These are phyloP conservation scores for Oryza brachyantha DNA, from an alignment of 176 grass and related monocot genomes.

Conservation along the genomic window DNA sequence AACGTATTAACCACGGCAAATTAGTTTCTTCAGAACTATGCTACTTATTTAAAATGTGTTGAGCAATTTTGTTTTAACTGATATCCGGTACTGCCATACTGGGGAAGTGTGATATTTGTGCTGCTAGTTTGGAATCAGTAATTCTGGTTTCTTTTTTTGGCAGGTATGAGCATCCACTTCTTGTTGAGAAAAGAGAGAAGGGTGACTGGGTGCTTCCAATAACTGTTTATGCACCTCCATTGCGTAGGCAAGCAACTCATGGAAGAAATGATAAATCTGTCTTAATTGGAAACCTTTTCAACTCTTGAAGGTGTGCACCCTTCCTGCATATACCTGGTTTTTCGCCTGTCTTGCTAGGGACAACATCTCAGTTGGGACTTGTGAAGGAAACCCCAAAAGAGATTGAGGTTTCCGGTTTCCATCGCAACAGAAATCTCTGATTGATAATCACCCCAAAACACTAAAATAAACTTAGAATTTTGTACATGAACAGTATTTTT, in stretches of 20 bases:
- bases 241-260: slow-evolving; percentile 56
- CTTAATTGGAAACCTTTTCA: slow-evolving; percentile 61
- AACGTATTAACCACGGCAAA: neutral
- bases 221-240: slow-evolving; percentile 80
- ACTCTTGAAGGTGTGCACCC: slow-evolving; percentile 51
- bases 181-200: slow-evolving; percentile 92
- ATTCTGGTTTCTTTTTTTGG: slow-evolving; percentile 21
- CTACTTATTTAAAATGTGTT: neutral
- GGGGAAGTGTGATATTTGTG: neutral
- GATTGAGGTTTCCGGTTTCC: neutral
- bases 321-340: neutral
- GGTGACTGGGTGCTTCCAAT: slow-evolving; percentile 88
- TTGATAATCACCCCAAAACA: neutral
- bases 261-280: slow-evolving; percentile 67
- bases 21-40: neutral
- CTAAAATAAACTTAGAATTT: neutral
- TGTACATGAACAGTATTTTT: neutral
- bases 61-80: neutral
- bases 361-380: neutral
- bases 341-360: neutral
- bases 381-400: neutral
- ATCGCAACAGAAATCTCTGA: neutral
- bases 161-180: slow-evolving; percentile 85
- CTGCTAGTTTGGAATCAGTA: slow-evolving; percentile 2
- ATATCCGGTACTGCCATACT: neutral